Percentiles rank a stretch among this genome's conserved stretches.
Conservation (phyloP, 2,329 filamentous ascomycete genomes). For the Teratosphaeria zuluensis region DNA sequence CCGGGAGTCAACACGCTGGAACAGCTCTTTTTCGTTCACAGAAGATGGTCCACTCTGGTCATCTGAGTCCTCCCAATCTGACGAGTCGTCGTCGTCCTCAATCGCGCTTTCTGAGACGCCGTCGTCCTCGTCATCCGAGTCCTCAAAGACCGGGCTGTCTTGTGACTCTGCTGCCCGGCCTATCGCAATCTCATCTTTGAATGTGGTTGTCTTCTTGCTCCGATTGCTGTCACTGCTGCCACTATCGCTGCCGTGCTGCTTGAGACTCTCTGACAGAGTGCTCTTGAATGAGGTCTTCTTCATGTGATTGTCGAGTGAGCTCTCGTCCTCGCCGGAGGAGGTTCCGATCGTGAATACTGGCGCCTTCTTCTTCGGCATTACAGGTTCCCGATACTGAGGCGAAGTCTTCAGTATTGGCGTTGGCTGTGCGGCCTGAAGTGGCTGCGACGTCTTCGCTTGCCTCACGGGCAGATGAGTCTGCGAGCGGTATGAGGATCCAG, state of each 20-base stretch:
- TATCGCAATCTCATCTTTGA: slow-evolving; percentile 65
- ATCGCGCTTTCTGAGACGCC: slow-evolving; percentile 71
- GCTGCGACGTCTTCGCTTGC: not conserved
- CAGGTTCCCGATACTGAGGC: slow-evolving; percentile 21
- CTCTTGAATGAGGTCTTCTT: slow-evolving; percentile 33
- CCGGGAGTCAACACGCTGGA: slow-evolving; percentile 84
- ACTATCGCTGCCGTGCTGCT: slow-evolving; percentile 15
- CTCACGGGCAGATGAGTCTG: slow-evolving; percentile 40
- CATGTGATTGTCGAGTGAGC: slow-evolving; percentile 59
- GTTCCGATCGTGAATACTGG: slow-evolving; percentile 63
- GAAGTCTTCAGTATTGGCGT: slow-evolving; percentile 52
- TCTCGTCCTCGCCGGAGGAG: slow-evolving; percentile 78
- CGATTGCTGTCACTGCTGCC: slow-evolving; percentile 27
- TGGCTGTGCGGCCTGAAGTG: slow-evolving; percentile 33
- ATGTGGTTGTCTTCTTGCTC: slow-evolving; percentile 71
- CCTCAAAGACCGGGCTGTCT: slow-evolving; percentile 51
- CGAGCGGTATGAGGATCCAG: slow-evolving; percentile 58
- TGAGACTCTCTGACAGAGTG: slow-evolving; percentile 45
- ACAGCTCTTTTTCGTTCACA: slow-evolving; percentile 61
- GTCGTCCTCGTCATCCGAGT: slow-evolving; percentile 47
- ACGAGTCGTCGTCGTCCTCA: slow-evolving; percentile 43
- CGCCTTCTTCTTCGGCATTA: slow-evolving; percentile 52
- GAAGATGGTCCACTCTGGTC: slow-evolving; percentile 76
- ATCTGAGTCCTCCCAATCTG: slow-evolving; percentile 50
- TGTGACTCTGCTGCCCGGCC: slow-evolving; percentile 46